These are phyloP conservation scores for Nemania sp. DNA, from an alignment of 2,329 filamentous ascomycete species.

Conservation along the genomic window DNA sequence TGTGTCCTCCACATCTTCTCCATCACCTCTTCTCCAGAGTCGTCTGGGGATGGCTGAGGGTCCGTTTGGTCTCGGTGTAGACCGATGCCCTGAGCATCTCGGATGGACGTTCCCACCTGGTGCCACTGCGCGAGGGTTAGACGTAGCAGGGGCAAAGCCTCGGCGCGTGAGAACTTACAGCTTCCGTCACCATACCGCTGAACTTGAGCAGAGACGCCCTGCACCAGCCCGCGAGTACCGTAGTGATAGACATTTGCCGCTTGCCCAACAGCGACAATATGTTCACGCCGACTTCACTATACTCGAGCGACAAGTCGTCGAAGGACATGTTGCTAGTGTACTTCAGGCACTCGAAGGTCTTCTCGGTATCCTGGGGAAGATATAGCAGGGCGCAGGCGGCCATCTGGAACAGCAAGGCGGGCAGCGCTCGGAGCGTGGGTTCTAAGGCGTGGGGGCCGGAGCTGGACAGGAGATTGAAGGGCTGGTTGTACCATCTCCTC, in stretches of 20 bases:
- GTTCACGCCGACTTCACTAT: slow-evolving; percentile 60
- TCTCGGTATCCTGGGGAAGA: slow-evolving; percentile 51
- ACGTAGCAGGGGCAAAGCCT: background rate
- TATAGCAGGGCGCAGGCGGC: slow-evolving; percentile 58
- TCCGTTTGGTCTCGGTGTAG: slow-evolving; percentile 59
- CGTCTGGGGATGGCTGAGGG: slow-evolving; percentile 51
- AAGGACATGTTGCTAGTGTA: slow-evolving; percentile 63
- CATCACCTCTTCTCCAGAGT: slow-evolving; percentile 51
- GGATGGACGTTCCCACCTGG: slow-evolving; percentile 57
- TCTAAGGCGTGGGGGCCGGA: slow-evolving; percentile 55
- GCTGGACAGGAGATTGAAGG: slow-evolving; percentile 54
- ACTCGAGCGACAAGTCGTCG: slow-evolving; percentile 62
- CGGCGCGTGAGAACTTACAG: slow-evolving; percentile 43
- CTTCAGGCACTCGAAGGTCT: slow-evolving; percentile 58
- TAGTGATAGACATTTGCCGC: slow-evolving; percentile 57
- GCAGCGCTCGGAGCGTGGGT: slow-evolving; percentile 58
- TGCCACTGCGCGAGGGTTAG: slow-evolving; percentile 51
- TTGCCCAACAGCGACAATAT: slow-evolving; percentile 61
- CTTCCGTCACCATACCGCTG: slow-evolving; percentile 60
- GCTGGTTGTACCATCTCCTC: slow-evolving; percentile 56
- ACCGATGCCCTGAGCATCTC: slow-evolving; percentile 65
- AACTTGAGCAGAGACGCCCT: slow-evolving; percentile 62
- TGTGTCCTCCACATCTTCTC: slow-evolving; percentile 63
- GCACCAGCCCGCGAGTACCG: slow-evolving; percentile 61
- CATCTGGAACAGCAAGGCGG: slow-evolving; percentile 62